Evolutionary conservation across 495 filamentous ascomycete genomes (phyloP).

Genomic region (Penicillium ochrochloron): DNA sequence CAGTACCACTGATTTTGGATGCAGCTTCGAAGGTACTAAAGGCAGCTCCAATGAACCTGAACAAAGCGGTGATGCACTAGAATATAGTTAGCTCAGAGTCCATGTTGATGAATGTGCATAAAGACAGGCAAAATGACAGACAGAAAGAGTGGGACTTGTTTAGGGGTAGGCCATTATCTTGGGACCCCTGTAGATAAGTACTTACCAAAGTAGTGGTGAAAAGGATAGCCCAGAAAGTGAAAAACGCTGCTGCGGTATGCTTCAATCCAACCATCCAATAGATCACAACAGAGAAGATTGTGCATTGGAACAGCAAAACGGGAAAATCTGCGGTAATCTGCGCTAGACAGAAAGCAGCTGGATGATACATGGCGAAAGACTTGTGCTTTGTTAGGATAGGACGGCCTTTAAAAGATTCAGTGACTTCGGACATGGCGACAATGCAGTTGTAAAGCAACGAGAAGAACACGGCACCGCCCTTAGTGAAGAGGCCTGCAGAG

Average conservation of each 20-base stretch:
- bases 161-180: no score
- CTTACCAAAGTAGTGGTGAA: slow-evolving; percentile 39
- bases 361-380: slow-evolving; percentile 72
- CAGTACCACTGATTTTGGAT: slow-evolving; percentile 56
- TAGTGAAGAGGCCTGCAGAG: slow-evolving; percentile 52
- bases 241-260: slow-evolving; percentile 54
- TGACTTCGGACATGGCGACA: slow-evolving; percentile 71
- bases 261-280: slow-evolving; percentile 71
- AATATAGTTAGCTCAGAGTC: slow-evolving; percentile 7
- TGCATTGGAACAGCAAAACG: slow-evolving; percentile 62
- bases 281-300: slow-evolving; percentile 68
- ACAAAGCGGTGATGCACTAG: slow-evolving; percentile 52
- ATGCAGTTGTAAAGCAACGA: slow-evolving; percentile 73
- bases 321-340: slow-evolving; percentile 72
- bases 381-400: slow-evolving; percentile 78
- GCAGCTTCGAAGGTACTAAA: slow-evolving; percentile 55
- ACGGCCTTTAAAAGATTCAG: slow-evolving; percentile 66
- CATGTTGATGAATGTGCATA: background rate
- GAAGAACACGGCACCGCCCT: slow-evolving; percentile 66
- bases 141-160: no score
- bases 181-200: background rate
- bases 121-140: no score
- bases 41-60: slow-evolving; percentile 51
- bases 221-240: slow-evolving; percentile 54
- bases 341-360: slow-evolving; percentile 70